phyloP scores from a whole-genome alignment of 352 stramenopile genomes.

The Thalassiosira delicatula region DNA sequence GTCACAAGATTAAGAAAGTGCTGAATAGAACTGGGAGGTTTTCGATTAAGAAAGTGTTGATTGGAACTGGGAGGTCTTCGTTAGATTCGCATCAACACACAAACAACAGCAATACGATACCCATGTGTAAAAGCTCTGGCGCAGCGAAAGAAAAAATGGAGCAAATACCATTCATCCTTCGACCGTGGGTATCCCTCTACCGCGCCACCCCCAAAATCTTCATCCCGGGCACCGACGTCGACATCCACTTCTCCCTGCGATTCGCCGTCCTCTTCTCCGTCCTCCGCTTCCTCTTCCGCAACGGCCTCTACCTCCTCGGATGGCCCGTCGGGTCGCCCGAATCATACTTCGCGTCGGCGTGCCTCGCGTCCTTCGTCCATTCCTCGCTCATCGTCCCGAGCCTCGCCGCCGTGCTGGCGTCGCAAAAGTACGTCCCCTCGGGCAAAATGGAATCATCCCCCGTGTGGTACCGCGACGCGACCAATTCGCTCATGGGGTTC shows the following conservation, averaged over 20 bases:
- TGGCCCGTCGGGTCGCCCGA: conserved; percentile 43
- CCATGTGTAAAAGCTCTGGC: too few species aligned
- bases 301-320: conserved; percentile 50
- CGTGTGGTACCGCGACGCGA: conserved; percentile 72
- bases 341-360: conserved; percentile 51
- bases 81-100: too few species aligned
- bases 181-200: conserved; percentile 52
- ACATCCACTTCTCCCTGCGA: conserved; percentile 60
- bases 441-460: conserved; percentile 54
- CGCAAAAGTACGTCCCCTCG: conserved; percentile 49
- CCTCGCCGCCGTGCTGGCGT: conserved; percentile 51
- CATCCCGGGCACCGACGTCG: conserved; percentile 59
- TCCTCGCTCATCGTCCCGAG: conserved; percentile 60
- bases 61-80: too few species aligned
- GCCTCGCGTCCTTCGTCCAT: conserved; percentile 54
- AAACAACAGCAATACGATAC: too few species aligned
- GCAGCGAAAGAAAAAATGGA: too few species aligned
- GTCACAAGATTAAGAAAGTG: too few species aligned
- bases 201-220: conserved; percentile 56
- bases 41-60: too few species aligned
- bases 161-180: conserved; percentile 29
- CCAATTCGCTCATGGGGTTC: conserved; percentile 69
- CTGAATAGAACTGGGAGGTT: too few species aligned
- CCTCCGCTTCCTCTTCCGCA: conserved; percentile 38
- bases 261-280: conserved; percentile 49